phyloP scores from a whole-genome alignment of 768 basidiomycete genomes.

The Tricholoma sp. region DNA sequence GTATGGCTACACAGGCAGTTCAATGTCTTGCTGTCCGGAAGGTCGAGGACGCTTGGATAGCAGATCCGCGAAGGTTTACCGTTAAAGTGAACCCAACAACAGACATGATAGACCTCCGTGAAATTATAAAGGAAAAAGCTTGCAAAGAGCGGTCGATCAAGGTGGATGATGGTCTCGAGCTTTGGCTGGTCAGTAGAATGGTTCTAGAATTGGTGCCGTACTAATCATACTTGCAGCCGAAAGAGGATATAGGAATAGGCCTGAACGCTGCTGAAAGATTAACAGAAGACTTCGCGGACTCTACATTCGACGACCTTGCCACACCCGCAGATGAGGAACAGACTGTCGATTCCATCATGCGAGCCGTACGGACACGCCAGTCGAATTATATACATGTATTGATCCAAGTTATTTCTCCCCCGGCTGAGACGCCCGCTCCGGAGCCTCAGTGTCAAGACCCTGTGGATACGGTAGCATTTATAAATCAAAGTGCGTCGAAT shows the following conservation, averaged over 20 bases:
- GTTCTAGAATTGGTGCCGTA: not conserved
- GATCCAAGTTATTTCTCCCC: not conserved
- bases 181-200: no score
- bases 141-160: no score
- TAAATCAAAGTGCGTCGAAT: conserved; percentile 1
- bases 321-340: not conserved
- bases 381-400: conserved; percentile 4
- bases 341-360: conserved; percentile 2
- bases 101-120: no score
- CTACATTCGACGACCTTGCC: conserved; percentile 4
- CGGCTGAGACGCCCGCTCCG: not conserved
- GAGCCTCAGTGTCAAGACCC: not conserved
- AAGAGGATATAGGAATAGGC: conserved; percentile 1
- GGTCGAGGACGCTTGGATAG: no score
- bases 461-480: not conserved
- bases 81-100: no score
- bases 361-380: not conserved
- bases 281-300: not conserved
- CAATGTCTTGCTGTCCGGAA: no score
- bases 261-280: not conserved
- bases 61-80: no score
- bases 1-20: no score
- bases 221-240: conserved; percentile 1
- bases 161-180: no score
- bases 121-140: no score